Evolutionary conservation across 2,329 filamentous ascomycete species (phyloP), one percentile per base, ranked within the genome.

Genomic region (Paecilomyces dactylethromorphus): DNA sequence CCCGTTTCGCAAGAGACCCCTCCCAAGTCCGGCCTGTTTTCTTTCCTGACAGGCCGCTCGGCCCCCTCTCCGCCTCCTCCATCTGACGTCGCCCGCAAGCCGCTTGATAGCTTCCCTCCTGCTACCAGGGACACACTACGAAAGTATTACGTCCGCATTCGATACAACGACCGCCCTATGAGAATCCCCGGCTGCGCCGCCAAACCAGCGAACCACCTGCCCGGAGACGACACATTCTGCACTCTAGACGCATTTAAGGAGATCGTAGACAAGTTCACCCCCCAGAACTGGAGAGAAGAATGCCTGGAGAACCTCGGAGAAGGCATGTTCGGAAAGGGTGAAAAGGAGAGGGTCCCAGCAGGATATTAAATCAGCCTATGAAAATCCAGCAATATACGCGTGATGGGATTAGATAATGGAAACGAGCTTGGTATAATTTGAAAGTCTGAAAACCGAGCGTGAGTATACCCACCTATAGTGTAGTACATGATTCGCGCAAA

Each of bases 241-340:
- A 97, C 93, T 0, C 75, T 99, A 67, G 85, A 89, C 58, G 91
- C 93, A 0, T 99, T 99, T 81, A 97, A 97, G 75, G 80, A 85
- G 56, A 90, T 97, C 58, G 91, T 94, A 2, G 93, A 97, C 76
- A 91, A 91, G 68, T 95, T 90, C 70, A 94, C 91, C 1, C 94
- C 94, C 0, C 78, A 79, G 59, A 83, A 92, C 71, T 97, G 92
- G 93, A 84, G 83, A 68, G 70, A 74, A 18, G 84, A 84, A 56
- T 91, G 88, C 68, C 71, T 74, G 49, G 74, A 74, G 58, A 87
- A 87, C 64, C 65, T 88, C 45, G 84, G 84, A 51, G 73, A 78
- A 60, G 78, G 79, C 2, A 75, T 81, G 3, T 81, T 84, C 61
- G 82, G 81, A 0, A 74, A 72, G 51, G 65, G 71, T 56, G 70